Base-by-base conservation (phyloP, 345 rosid genomes). In the Sonneratia alba region DNA sequence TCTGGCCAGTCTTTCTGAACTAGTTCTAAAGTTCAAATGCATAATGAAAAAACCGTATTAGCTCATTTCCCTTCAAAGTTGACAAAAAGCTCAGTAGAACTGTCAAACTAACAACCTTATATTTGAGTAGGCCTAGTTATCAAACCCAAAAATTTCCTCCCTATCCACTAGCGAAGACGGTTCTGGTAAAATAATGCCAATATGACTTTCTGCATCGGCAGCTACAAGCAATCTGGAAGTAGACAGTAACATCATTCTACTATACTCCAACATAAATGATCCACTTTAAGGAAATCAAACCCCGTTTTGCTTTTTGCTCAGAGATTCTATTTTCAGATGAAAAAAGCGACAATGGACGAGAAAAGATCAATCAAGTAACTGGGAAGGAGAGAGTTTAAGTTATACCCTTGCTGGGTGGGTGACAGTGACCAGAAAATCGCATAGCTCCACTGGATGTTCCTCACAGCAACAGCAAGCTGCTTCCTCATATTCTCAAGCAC, bases 361-460 rank as follows among this genome's bases (percentile, higher is more conserved):
- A 2, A n/a, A 10, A 57, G 10, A 57, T n/a, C 34, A 32, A 24
- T 48, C 45, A 24, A 34, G 21, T 36, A 55, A 14, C 27, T 15
- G 7, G 21, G 49, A 68, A 61, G 9, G 2, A 22, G 51, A n/a
- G 36, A 61, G 36, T 36, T n/a, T 5, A 21, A 45, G 66, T 63
- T 69, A 76, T 81, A 93, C 98, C 90, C 92, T 69, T 80, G 82
- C 77, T 89, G 87, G 57, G 81, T 77, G 63, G 87, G 53, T 82
- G 98, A 93, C 66, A 79, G 74, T 0, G 97, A 85, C 98, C 98
- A 94, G 86, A 88, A 94, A 74, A 94, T 78, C 61, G 96, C 98
- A 69, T 94, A 91, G 85, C 90, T 94, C 98, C 97, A 94, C 66
- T 88, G 89, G 70, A 89, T 83, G 73, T 91, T 94, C 85, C 87